phyloP scores from a whole-genome alignment of 2,329 filamentous ascomycete species.

The Coleophoma cylindrospora region DNA sequence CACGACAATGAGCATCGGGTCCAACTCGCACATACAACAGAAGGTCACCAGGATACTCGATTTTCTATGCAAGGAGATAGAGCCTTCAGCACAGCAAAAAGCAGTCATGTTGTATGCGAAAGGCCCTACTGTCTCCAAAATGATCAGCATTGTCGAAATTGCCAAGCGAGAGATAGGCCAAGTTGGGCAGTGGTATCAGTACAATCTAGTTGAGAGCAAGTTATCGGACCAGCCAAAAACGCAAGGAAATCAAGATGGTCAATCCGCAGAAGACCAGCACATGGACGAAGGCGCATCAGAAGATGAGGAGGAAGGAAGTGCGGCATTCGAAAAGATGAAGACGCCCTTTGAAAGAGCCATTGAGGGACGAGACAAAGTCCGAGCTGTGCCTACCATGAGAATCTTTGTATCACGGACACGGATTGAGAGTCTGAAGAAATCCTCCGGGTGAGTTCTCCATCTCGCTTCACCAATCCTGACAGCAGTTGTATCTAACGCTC shows the following conservation, averaged over 20 bases:
- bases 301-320: conserved; percentile 14
- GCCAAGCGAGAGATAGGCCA: conserved; percentile 50
- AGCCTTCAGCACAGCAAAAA: conserved; percentile 23
- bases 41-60: conserved; percentile 25
- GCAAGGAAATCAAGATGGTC: neutral
- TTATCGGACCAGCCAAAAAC: conserved; percentile 9
- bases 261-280: conserved; percentile 27
- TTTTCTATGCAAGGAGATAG: conserved; percentile 16
- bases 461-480: too few species aligned
- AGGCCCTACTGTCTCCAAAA: conserved; percentile 46
- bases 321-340: conserved; percentile 53
- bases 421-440: conserved; percentile 49
- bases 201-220: conserved; percentile 24
- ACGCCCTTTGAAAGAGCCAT: conserved; percentile 51
- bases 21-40: conserved; percentile 49
- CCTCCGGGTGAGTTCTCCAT: conserved; percentile 17
- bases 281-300: conserved; percentile 35
- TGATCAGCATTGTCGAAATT: conserved; percentile 65
- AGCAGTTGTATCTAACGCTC: too few species aligned
- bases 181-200: conserved; percentile 36
- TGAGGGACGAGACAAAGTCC: conserved; percentile 37
- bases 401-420: conserved; percentile 51
- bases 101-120: conserved; percentile 35
- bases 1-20: conserved; percentile 48
- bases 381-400: conserved; percentile 49